These are phyloP conservation scores for Aspergillus pseudonomiae DNA, from an alignment of 2,329 filamentous ascomycete genomes.

Conservation along the genomic window DNA sequence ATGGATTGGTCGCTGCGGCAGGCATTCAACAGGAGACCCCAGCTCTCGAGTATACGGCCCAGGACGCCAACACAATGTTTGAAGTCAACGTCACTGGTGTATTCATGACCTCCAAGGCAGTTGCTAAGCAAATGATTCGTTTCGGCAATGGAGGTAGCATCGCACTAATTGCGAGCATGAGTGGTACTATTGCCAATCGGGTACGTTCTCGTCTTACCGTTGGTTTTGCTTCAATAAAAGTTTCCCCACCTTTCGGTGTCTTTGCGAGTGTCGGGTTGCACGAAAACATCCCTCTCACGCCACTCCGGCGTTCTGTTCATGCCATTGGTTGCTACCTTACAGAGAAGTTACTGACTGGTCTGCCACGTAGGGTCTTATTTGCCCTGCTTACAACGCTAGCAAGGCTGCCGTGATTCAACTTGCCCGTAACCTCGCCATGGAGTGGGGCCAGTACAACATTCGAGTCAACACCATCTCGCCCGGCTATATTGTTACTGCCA, in stretches of 20 bases:
- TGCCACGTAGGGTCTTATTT: constrained; percentile 46
- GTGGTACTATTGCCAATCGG: constrained; percentile 60
- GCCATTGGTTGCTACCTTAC: not conserved
- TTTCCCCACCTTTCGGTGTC: constrained; percentile 4
- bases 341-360: constrained; percentile 4
- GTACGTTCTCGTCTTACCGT: constrained; percentile 18
- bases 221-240: constrained; percentile 1
- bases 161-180: constrained; percentile 66
- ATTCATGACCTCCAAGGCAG: constrained; percentile 67
- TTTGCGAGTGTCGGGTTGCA: constrained; percentile 1
- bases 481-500: constrained; percentile 51
- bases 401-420: constrained; percentile 54
- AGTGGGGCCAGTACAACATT: constrained; percentile 53
- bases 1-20: constrained; percentile 76
- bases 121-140: constrained; percentile 65
- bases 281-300: constrained; percentile 7
- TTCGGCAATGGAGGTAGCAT: constrained; percentile 64
- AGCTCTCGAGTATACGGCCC: constrained; percentile 73
- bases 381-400: constrained; percentile 53
- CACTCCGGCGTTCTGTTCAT: constrained; percentile 1
- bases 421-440: constrained; percentile 50
- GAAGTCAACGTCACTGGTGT: constrained; percentile 64
- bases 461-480: constrained; percentile 54
- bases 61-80: constrained; percentile 65
- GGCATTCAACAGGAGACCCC: constrained; percentile 78